Conservation (phyloP, 306 rosid genomes). For the Quercus robur region DNA sequence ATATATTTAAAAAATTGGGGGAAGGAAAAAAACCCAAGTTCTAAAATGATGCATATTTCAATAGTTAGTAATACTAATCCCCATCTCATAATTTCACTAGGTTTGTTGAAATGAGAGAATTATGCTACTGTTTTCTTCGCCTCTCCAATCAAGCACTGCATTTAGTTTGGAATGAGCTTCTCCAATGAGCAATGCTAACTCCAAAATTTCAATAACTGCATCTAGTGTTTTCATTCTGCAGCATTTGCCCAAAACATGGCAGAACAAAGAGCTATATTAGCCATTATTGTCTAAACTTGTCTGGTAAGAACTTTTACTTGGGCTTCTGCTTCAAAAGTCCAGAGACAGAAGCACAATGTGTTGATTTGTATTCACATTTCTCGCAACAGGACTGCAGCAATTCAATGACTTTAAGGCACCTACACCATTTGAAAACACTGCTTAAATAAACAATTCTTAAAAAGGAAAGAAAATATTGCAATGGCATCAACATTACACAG, state of each 20-base stretch:
- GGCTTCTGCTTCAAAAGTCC: conserved; percentile 73
- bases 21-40: no score
- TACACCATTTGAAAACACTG: conserved; percentile 16
- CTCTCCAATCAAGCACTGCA: background rate
- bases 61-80: background rate
- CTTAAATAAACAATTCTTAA: conserved; percentile 1
- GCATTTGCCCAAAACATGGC: background rate
- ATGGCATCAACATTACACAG: conserved; percentile 5
- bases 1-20: no score
- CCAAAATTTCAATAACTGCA: background rate
- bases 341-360: conserved; percentile 90
- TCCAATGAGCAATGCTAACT: background rate
- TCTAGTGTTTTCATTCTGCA: background rate
- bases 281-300: background rate
- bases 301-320: conserved; percentile 22
- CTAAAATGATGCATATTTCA: background rate
- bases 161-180: background rate
- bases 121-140: background rate
- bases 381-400: conserved; percentile 73
- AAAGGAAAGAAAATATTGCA: background rate
- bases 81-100: background rate
- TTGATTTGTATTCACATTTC: conserved; percentile 65
- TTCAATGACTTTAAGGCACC: conserved; percentile 70
- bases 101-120: background rate
- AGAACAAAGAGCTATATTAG: background rate